Base-by-base conservation (phyloP, 768 basidiomycete species). In the Leccinellum albellum region DNA sequence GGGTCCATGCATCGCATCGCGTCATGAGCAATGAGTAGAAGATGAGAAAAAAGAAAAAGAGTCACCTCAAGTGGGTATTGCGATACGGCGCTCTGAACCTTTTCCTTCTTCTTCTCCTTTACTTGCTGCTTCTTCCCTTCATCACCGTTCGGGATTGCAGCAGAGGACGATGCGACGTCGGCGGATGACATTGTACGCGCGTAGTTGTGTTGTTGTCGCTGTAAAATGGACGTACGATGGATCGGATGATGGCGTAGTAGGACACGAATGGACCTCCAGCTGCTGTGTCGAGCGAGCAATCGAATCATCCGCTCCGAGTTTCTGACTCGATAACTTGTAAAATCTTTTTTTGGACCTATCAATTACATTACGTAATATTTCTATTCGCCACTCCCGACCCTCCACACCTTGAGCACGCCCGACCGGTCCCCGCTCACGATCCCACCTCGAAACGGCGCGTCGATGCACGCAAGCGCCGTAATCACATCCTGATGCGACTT, bases 341-440 rank as follows among this genome's bases (percentile, higher is more conserved):
- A n/a, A n/a, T 37, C 35, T 61, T 48, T 57, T 58, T 70, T 68
- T 70, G 63, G 66, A 71, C 61, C 44, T 61, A 44, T 50, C 49
- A 26, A 9, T 47, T 3, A 47, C 24, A 23, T 26, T 46, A 46
- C 45, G 45, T 46, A 46, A 46, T 45, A 20, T 44, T 21, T 44
- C 54, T 65, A 74, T 31, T 82, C 81, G 4, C 76, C 70, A 46
- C 75, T 66, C 21, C 91, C 89, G 21, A 90, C 82, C 56, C 86
- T 79, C 89, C 89, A 98, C 1, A 97, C 89, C 70, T 97, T 98
- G 61, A 98, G 81, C 20, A 87, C 86, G 3, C 97, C 97, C 21
- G 87, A 80, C 48, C 92, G 80, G 70, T 98, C 96, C 2, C 90
- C 96, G 60, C 89, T 94, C n/a, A 98, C 82, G 47, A 97, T 82